Evolutionary conservation across 176 grass and related monocot species (phyloP).

Genomic region (Bonia amplexicaulis): DNA sequence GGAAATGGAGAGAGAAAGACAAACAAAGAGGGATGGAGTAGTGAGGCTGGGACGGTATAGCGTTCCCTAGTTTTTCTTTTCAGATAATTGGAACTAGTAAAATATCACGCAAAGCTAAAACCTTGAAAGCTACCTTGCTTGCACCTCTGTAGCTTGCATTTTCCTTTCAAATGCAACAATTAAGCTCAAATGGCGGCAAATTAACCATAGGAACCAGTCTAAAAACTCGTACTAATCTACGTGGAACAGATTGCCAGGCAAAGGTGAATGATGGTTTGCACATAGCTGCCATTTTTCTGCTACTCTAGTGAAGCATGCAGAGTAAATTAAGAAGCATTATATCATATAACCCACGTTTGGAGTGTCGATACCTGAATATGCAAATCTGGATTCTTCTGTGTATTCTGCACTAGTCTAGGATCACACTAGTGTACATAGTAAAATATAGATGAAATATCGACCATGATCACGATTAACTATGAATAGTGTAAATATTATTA

Average conservation of each 20-base stretch:
- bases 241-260: background rate
- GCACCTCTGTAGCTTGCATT: background rate
- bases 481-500: no score
- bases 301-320: background rate
- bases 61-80: no score
- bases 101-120: background rate
- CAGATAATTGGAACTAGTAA: background rate
- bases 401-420: no score
- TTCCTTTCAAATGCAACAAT: background rate
- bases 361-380: no score
- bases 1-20: no score
- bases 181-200: background rate
- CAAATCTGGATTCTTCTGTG: no score
- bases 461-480: no score
- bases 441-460: no score
- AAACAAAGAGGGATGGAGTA: no score
- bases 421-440: no score
- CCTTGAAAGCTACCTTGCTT: background rate
- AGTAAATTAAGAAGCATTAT: background rate
- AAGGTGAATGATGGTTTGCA: background rate
- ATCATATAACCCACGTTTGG: background rate
- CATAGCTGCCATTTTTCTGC: background rate
- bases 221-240: background rate
- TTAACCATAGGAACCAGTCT: background rate
- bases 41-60: no score